Evolutionary conservation across 73 alveolate genomes (phyloP).

Genomic region (Paramecium primaurelia): DNA sequence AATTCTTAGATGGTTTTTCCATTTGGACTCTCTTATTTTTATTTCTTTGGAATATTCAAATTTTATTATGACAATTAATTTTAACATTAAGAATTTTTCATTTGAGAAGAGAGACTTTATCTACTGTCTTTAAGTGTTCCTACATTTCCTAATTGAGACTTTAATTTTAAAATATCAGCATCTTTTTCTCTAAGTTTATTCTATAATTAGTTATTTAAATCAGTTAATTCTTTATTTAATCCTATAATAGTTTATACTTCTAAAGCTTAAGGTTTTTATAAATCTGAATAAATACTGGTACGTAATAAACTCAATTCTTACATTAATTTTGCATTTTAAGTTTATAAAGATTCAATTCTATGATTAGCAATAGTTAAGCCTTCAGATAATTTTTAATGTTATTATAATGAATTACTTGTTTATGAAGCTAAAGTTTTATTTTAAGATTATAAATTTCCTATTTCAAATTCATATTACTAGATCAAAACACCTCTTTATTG

Average conservation of each 20-base stretch:
- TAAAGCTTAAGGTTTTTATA: background rate
- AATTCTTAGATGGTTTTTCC: slow-evolving; percentile 9
- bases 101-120: background rate
- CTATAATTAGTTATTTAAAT: background rate
- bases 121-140: background rate
- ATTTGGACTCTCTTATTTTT: background rate
- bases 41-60: background rate
- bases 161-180: background rate
- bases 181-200: slow-evolving; percentile 16
- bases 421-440: background rate
- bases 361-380: slow-evolving; percentile 36
- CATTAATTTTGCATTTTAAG: slow-evolving; percentile 45
- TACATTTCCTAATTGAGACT: background rate
- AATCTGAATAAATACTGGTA: slow-evolving; percentile 1
- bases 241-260: background rate
- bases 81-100: background rate
- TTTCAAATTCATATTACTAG: slow-evolving; percentile 38
- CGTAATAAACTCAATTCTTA: background rate
- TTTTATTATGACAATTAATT: background rate
- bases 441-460: background rate
- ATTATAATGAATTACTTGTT: background rate
- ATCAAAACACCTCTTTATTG: background rate
- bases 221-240: slow-evolving; percentile 40
- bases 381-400: slow-evolving; percentile 22
- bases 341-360: slow-evolving; percentile 40